These are phyloP conservation scores for Candida boleticola DNA, from an alignment of 805 yeast species.

Conservation along the genomic window DNA sequence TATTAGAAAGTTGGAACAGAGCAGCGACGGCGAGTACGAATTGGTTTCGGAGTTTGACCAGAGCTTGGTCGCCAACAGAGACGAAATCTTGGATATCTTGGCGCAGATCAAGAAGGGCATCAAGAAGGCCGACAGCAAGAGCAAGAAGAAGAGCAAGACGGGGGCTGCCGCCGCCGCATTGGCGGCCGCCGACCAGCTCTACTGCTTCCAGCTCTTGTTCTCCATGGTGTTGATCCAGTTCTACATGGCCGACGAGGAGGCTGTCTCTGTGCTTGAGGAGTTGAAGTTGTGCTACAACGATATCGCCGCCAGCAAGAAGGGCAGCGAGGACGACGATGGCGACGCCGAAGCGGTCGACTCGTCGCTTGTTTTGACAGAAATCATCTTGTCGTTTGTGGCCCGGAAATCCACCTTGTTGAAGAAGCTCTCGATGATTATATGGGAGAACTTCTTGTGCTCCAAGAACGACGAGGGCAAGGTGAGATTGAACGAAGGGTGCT, in stretches of 20 bases:
- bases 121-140: constrained; percentile 31
- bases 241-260: constrained; percentile 74
- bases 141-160: constrained; percentile 23
- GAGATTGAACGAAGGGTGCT: constrained; percentile 29
- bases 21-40: constrained; percentile 15
- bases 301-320: constrained; percentile 28
- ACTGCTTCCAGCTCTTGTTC: constrained; percentile 72
- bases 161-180: constrained; percentile 9
- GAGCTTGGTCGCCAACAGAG: constrained; percentile 48
- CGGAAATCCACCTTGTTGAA: constrained; percentile 35
- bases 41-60: constrained; percentile 52
- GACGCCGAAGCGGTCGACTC: constrained; percentile 33
- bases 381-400: constrained; percentile 43
- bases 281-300: constrained; percentile 58
- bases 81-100: constrained; percentile 49
- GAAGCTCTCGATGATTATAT: constrained; percentile 35
- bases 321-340: constrained; percentile 29
- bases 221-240: constrained; percentile 77
- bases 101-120: constrained; percentile 21
- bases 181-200: constrained; percentile 36
- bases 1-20: constrained; percentile 23
- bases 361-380: constrained; percentile 39
- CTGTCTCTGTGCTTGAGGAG: constrained; percentile 72
- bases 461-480: constrained; percentile 23
- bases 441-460: constrained; percentile 41